Evolutionary conservation across 129 eudicot species (phyloP), one percentile per base, ranked within the genome.

Genomic region (Tagetes erecta): DNA sequence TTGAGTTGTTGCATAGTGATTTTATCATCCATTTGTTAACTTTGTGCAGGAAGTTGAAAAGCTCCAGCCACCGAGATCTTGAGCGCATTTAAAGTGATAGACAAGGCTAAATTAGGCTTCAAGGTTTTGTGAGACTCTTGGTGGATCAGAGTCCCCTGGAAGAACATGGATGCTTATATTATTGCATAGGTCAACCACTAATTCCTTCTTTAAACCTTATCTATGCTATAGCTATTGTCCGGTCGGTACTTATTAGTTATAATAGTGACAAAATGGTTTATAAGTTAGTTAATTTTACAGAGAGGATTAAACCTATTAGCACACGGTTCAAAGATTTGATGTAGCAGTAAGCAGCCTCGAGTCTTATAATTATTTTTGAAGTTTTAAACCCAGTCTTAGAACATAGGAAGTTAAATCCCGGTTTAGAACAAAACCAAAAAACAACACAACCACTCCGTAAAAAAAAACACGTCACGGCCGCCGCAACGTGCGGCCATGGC

Each of bases 121-220:
- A 2, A 41, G 67, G 11, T 88, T 95, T 82, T 85, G 88, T 60
- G 87, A 91, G 71, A 95, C 99, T 64, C 97, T 95, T 66, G 97
- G 99, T 42, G 99, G 99, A 56, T 80, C 91, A 6, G 44, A 91
- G 39, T 91, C 96, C 60, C 99, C 97, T 55, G 99, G 99, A 40
- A 88, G 91, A 73, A 95, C 99, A 14, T 95, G 99, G 97, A 95
- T 91, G 97, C 99, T 95, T 56, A 49, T 95, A 9, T 95, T 91
- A 95, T 97, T 0, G 96, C 99, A 10, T 81, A 95, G 93, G 94
- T 88, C 74, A 37, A 12, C 37, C 14, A 14, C 64, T 42, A 6
- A 68, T 9, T 14, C 4, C 38, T 13, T 44, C 9, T 35, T 36
- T 63, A 68, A 62, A 41, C 13, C 12, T 59, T 67, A 30, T 59